phyloP scores from a whole-genome alignment of 768 basidiomycete species.

The Royoungia palumana region DNA sequence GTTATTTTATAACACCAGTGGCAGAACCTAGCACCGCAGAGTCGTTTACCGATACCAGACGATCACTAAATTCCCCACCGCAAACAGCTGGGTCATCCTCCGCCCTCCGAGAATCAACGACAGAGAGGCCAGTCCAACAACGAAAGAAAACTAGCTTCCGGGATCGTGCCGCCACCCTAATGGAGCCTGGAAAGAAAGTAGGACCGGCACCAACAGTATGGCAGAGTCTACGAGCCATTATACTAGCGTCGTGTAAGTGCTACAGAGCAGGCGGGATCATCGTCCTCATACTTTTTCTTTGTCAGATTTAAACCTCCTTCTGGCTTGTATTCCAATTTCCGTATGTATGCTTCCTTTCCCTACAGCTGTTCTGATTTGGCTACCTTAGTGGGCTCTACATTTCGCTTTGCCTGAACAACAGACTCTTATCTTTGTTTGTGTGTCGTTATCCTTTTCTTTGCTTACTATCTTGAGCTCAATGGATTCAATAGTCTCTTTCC shows the following conservation, averaged over 20 bases:
- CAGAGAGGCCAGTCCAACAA: background rate
- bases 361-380: background rate
- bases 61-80: background rate
- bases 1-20: constrained; percentile 13
- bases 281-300: constrained; percentile 1
- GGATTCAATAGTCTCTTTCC: constrained; percentile 63
- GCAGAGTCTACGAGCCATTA: constrained; percentile 50
- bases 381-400: constrained; percentile 67
- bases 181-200: constrained; percentile 36
- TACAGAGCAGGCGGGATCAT: background rate
- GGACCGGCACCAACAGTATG: constrained; percentile 45
- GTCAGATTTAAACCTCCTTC: constrained; percentile 66
- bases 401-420: constrained; percentile 51
- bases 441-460: background rate
- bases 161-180: constrained; percentile 27
- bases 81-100: constrained; percentile 11
- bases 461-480: background rate
- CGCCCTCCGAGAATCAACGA: constrained; percentile 9
- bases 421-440: constrained; percentile 73
- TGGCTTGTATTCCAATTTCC: constrained; percentile 69
- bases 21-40: constrained; percentile 8
- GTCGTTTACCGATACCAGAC: constrained; percentile 3
- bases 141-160: constrained; percentile 13
- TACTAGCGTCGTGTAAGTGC: constrained; percentile 54
- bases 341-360: constrained; percentile 32